Evolutionary conservation across 2,329 filamentous ascomycete species (phyloP).

Genomic region (Alternaria sp.): DNA sequence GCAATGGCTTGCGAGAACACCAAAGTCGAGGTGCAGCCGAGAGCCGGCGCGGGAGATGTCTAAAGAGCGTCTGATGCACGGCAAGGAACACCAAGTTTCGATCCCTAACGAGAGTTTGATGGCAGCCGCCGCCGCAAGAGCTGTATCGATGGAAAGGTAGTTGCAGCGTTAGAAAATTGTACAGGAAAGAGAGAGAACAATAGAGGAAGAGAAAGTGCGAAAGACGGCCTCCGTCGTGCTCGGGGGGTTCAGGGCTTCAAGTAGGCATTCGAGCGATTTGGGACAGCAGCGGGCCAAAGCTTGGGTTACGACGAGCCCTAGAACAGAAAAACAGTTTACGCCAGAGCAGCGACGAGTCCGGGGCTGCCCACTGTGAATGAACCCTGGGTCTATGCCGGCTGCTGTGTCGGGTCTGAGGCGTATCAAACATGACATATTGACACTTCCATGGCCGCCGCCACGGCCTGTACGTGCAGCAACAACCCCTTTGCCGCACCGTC

Average conservation of each 20-base stretch:
- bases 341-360: constrained; percentile 30
- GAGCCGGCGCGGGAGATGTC: constrained; percentile 18
- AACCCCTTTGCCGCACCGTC: neutral
- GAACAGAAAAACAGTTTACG: constrained; percentile 40
- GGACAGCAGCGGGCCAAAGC: constrained; percentile 41
- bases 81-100: constrained; percentile 37
- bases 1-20: constrained; percentile 41
- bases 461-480: neutral
- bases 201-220: constrained; percentile 27
- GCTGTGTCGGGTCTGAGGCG: constrained; percentile 11
- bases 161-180: constrained; percentile 18
- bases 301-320: constrained; percentile 42
- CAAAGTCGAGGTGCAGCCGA: constrained; percentile 38
- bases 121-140: constrained; percentile 26
- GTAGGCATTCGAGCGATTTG: constrained; percentile 41
- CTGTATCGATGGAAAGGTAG: constrained; percentile 34
- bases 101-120: constrained; percentile 35
- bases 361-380: constrained; percentile 16
- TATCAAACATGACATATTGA: constrained; percentile 14
- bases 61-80: constrained; percentile 31
- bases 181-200: constrained; percentile 28
- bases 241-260: constrained; percentile 26
- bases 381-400: constrained; percentile 18
- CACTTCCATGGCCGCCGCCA: neutral
- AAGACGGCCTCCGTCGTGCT: constrained; percentile 23